Conservation (phyloP, 768 basidiomycete species). For the Clavaria fumosa region DNA sequence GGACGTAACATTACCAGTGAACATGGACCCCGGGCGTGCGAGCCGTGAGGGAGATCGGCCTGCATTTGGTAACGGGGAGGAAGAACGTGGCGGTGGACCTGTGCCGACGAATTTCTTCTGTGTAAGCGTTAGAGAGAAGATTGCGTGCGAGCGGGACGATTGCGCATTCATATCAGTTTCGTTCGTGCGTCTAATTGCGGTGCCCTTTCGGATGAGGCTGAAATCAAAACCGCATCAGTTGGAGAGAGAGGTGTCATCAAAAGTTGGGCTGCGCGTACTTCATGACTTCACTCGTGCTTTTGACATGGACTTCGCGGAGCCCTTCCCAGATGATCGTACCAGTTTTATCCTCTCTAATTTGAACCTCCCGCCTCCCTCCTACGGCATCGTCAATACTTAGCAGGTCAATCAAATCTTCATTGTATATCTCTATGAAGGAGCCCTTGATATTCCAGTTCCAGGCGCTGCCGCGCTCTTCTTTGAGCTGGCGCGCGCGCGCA, state of each 20-base stretch:
- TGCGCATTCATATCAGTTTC: constrained; percentile 99
- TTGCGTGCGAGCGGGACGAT: constrained; percentile 95
- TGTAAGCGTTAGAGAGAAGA: constrained; percentile 89
- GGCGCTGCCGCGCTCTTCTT: constrained; percentile 53
- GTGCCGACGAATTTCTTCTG: constrained; percentile 78
- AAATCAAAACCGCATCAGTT: constrained; percentile 13
- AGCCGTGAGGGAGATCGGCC: constrained; percentile 67
- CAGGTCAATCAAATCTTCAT: constrained; percentile 96
- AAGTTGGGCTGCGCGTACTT: constrained; percentile 36
- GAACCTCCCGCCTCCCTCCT: constrained; percentile 67
- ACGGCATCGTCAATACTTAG: constrained; percentile 56
- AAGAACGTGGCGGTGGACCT: constrained; percentile 52
- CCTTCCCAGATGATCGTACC: constrained; percentile 97
- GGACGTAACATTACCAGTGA: constrained; percentile 48
- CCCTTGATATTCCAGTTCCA: constrained; percentile 78
- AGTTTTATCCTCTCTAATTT: constrained; percentile 94
- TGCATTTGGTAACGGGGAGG: constrained; percentile 59
- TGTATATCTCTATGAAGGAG: constrained; percentile 96
- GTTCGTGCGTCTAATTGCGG: constrained; percentile 83
- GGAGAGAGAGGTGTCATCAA: constrained; percentile 5
- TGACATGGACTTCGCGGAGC: constrained; percentile 82
- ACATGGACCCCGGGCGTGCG: constrained; percentile 70
- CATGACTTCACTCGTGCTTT: constrained; percentile 81
- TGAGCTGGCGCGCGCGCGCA: constrained; percentile 54
- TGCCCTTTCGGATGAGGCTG: constrained; percentile 80